Conservation (phyloP, 2,329 filamentous ascomycete species). For the Zasmidium cellare region DNA sequence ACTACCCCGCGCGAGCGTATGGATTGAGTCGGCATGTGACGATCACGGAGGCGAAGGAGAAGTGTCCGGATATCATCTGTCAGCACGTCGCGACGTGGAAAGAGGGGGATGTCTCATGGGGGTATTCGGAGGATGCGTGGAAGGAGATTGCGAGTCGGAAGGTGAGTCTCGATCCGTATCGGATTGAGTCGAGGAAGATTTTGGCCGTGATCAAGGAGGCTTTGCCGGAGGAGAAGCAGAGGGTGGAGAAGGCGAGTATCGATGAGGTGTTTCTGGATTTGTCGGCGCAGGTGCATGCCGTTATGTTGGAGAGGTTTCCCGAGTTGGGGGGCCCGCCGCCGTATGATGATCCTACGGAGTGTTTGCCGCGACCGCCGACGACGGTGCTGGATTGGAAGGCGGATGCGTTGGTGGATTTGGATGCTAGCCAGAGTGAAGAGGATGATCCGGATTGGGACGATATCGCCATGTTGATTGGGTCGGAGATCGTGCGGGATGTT, state of each 20-base stretch:
- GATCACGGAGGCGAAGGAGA: conserved; percentile 76
- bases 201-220: conserved; percentile 73
- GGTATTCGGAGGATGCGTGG: conserved; percentile 78
- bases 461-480: conserved; percentile 79
- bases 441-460: conserved; percentile 96
- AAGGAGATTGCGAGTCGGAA: conserved; percentile 84
- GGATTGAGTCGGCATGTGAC: conserved; percentile 80
- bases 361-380: conserved; percentile 69
- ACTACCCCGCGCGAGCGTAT: conserved; percentile 83
- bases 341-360: conserved; percentile 68
- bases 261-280: conserved; percentile 96
- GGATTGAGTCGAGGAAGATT: conserved; percentile 80
- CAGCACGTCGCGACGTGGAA: conserved; percentile 96
- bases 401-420: conserved; percentile 52
- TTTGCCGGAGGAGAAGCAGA: conserved; percentile 65
- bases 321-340: conserved; percentile 68
- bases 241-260: conserved; percentile 88
- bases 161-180: conserved; percentile 90
- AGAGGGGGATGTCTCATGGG: conserved; percentile 89
- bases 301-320: conserved; percentile 74
- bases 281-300: conserved; percentile 76
- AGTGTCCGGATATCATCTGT: conserved; percentile 78
- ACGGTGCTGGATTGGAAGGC: conserved; percentile 79
- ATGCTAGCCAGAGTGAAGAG: conserved; percentile 69
- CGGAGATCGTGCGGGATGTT: conserved; percentile 80